These are phyloP conservation scores for Penicillium italicum DNA, from an alignment of 2,329 filamentous ascomycete genomes.

Conservation along the genomic window DNA sequence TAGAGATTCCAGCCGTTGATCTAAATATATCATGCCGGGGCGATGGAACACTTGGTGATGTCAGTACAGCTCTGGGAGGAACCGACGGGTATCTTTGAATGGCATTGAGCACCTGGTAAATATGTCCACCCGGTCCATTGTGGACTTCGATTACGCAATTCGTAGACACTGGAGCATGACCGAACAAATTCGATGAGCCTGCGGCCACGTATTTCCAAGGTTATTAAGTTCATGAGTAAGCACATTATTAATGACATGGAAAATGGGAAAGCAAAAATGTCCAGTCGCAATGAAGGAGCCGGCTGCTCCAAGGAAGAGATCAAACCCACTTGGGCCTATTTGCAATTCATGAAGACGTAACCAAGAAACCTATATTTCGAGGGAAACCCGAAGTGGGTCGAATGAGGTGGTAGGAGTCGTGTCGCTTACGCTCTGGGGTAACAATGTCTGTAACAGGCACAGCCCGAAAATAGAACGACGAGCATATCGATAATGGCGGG, in stretches of 20 bases:
- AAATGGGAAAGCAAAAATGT: background rate
- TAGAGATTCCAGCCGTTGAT: background rate
- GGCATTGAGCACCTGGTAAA: background rate
- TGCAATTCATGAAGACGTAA: constrained; percentile 2
- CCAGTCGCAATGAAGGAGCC: background rate
- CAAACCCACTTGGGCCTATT: background rate
- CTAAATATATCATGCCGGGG: background rate
- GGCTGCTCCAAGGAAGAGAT: background rate
- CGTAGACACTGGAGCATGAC: background rate
- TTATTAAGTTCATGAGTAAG: constrained; percentile 17
- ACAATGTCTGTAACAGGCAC: background rate
- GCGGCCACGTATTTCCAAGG: background rate
- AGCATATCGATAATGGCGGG: background rate
- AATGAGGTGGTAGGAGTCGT: background rate
- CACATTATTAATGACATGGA: constrained; percentile 10
- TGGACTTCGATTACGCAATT: background rate
- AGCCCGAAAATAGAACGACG: background rate
- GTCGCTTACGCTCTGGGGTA: background rate
- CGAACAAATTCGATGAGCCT: background rate
- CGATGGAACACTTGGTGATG: background rate
- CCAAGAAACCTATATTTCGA: background rate
- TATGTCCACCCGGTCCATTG: background rate
- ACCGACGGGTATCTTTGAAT: background rate
- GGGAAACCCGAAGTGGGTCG: background rate
- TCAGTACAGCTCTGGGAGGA: background rate